Evolutionary conservation across 2,329 filamentous ascomycete genomes (phyloP), one percentile per base, ranked within the genome.

Genomic region (Cephalotrichum gorgonifer): DNA sequence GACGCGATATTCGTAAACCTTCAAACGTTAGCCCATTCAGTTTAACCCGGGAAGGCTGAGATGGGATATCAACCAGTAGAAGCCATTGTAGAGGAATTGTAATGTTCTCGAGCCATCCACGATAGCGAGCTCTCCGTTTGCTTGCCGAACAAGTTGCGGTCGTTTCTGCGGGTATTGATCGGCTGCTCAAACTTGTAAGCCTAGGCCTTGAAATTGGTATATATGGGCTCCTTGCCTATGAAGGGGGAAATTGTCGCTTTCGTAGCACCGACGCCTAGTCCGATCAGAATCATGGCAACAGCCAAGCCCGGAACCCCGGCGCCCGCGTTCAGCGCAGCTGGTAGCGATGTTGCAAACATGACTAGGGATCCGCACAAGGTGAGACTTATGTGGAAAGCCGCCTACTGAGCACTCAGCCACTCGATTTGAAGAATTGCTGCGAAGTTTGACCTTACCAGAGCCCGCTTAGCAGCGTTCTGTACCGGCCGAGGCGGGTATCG

Each of bases 1-100:
- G 82, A 79, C 39, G 85, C 85, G 23, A 85, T 64, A 58, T 88
- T 88, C 67, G 87, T 85, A 63, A 82, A 75, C 49, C 85, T 70
- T 26, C 15, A 43, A 6, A 8, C 22, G 1, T 43, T n/a, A 2
- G 26, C 4, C n/a, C 7, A 26, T 11, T 20, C 17, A n/a, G n/a
- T n/a, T n/a, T n/a, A 35, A 25, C 12, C 6, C 11, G 5, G 28
- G 23, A 20, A 23, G 11, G 1, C 7, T 20, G 23, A 6, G n/a
- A 25, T 31, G 28, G 20, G 28, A 11, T 23, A 25, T 28, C 15
- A 22, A 45, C 43, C 43, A 45, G 64, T 87, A 88, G 62, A 86
- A 87, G 63, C 78, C 83, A 56, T 79, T 73, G 60, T 81, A 86
- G 45, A 87, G 79, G 25, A 80, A 71, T 30, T 75, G 73, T 15